Base-by-base conservation (phyloP, 73 alveolate species). In the Paramecium caudatum region DNA sequence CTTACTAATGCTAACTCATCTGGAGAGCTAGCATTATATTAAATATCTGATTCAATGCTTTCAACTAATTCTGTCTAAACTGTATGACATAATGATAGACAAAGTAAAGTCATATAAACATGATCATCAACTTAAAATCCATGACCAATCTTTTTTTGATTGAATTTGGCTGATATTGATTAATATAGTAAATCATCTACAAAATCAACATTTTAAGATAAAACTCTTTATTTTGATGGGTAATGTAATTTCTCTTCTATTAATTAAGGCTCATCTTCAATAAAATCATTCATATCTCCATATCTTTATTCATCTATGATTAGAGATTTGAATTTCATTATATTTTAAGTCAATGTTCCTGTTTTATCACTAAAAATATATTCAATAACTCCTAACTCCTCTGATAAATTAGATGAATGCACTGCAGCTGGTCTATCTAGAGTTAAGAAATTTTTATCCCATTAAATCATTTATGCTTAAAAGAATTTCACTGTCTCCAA, bases 361-460 rank as follows among this genome's bases (percentile, higher is more conserved):
- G 99, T 97, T 82, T 97, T 97, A 92, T 97, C 99, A 34, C 97
- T 92, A 55, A 97, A 97, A 39, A 97, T 93, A 92, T 95, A 96
- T 65, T 96, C 97, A 30, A 97, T 92, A 70, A 96, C 96, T 34
- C 99, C 99, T 68, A 97, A 94, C 90, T 97, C 99, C 84, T 97
- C 99, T 74, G 94, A 94, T 87, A 97, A 83, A 86, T 95, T 96
- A 55, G 98, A 92, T 3, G 98, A 84, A 62, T 97, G 97, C 0
- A 97, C 99, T 78, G 93, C 95, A 41, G 99, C 94, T n/a, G 97
- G 95, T 90, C 91, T 65, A 85, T 95, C 97, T 33, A 82, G 91
- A 19, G 90, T 87, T 47, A 90, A 94, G 90, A 94, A 95, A 68
- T 94, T 96, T 49, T 91, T 91, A 80, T 97, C 99, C 95, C 95